These are phyloP conservation scores for Chalaropsis ovoidea DNA, from an alignment of 2,329 filamentous ascomycete species.

Conservation along the genomic window DNA sequence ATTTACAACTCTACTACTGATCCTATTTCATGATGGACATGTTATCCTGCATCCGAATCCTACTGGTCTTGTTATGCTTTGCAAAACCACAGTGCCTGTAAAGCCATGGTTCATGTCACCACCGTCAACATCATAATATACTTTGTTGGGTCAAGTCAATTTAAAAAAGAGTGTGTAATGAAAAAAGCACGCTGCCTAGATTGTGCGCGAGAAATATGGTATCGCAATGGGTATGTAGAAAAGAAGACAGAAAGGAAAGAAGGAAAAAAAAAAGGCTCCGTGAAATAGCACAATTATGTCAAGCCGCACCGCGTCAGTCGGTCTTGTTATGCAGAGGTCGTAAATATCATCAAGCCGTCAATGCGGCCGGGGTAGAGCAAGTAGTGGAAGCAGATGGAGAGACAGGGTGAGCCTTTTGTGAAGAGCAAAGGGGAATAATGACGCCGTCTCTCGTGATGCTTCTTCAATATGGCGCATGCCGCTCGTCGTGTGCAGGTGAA, in stretches of 20 bases:
- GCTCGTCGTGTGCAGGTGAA: neutral
- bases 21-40: no score
- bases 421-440: neutral
- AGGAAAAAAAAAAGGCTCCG: neutral
- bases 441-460: neutral
- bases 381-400: neutral
- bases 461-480: neutral
- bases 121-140: no score
- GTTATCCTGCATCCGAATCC: no score
- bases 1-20: no score
- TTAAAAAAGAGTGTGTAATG: slow-evolving; percentile 11
- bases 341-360: slow-evolving; percentile 9
- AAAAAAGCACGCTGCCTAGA: neutral
- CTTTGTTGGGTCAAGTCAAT: neutral
- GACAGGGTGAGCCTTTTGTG: neutral
- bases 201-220: neutral
- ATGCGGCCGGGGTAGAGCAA: neutral
- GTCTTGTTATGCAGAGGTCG: slow-evolving; percentile 7
- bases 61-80: no score
- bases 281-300: neutral
- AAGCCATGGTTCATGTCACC: no score
- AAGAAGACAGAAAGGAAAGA: neutral
- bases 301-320: neutral
- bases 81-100: no score
- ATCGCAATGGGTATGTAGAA: slow-evolving; percentile 8